Conservation (phyloP, 768 basidiomycete species). For the Pulveroboletus sp. region DNA sequence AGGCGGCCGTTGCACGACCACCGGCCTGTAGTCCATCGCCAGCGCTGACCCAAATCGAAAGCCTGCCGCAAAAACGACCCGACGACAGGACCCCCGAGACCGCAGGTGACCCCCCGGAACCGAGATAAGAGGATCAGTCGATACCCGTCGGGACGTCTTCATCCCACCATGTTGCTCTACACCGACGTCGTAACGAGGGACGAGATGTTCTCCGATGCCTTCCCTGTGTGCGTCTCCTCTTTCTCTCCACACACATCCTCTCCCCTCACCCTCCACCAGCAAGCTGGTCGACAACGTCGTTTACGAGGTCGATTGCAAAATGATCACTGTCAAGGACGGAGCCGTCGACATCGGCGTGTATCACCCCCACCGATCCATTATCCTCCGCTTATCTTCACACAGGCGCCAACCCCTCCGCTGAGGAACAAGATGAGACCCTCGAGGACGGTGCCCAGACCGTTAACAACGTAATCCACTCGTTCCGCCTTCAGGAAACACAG, state of each 20-base stretch:
- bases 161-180: constrained; percentile 65
- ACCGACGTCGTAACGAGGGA: constrained; percentile 68
- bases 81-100: constrained; percentile 7
- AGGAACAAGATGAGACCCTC: constrained; percentile 76
- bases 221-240: constrained; percentile 57
- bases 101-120: constrained; percentile 1
- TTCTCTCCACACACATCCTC: background rate
- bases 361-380: background rate
- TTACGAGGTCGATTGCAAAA: constrained; percentile 80
- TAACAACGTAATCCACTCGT: constrained; percentile 90
- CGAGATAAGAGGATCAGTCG: constrained; percentile 21
- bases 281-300: constrained; percentile 74
- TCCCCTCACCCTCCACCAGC: constrained; percentile 37
- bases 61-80: background rate
- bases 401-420: constrained; percentile 93
- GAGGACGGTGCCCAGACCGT: constrained; percentile 73
- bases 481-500: constrained; percentile 73
- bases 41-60: background rate
- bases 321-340: constrained; percentile 67
- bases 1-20: constrained; percentile 55
- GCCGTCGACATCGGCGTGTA: constrained; percentile 83
- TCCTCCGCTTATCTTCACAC: constrained; percentile 7
- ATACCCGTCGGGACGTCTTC: background rate
- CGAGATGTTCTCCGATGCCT: constrained; percentile 95
- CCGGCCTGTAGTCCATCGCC: constrained; percentile 77